Evolutionary conservation across 805 yeast genomes (phyloP).

Genomic region (Ogataea paraovalis): DNA sequence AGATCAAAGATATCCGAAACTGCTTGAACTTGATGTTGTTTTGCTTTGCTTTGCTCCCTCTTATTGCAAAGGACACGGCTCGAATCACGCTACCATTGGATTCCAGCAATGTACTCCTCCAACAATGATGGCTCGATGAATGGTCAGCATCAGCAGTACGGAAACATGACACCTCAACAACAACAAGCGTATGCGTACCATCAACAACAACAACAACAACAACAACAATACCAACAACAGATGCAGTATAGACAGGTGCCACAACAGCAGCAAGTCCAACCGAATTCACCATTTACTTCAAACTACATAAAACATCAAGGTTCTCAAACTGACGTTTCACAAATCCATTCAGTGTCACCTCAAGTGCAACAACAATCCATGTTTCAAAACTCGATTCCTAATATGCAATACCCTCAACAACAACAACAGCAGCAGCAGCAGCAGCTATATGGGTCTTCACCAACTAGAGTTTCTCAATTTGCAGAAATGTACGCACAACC

Average conservation of each 20-base stretch:
- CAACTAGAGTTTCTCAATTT: conserved; percentile 21
- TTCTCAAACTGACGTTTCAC: conserved; percentile 20
- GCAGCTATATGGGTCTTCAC: conserved; percentile 20
- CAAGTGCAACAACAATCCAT: conserved; percentile 13
- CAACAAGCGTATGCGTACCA: conserved; percentile 10
- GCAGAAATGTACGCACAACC: conserved; percentile 26
- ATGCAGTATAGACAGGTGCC: conserved; percentile 24
- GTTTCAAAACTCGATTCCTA: conserved; percentile 21
- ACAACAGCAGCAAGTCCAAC: conserved; percentile 25
- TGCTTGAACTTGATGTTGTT: not conserved
- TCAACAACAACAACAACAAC: conserved; percentile 23
- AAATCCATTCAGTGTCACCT: conserved; percentile 6
- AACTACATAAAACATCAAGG: conserved; percentile 20
- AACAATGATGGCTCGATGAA: not conserved
- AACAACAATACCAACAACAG: conserved; percentile 18
- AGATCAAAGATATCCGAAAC: not conserved
- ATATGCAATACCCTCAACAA: conserved; percentile 23
- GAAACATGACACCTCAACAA: not conserved
- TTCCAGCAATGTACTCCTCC: not conserved
- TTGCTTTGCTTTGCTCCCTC: not conserved
- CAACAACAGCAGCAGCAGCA: conserved; percentile 9
- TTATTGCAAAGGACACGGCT: not conserved
- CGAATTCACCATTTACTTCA: conserved; percentile 11
- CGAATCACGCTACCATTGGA: not conserved
- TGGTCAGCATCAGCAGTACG: not conserved